Conservation (phyloP, 2,329 filamentous ascomycete species). For the Penicillium freii region DNA sequence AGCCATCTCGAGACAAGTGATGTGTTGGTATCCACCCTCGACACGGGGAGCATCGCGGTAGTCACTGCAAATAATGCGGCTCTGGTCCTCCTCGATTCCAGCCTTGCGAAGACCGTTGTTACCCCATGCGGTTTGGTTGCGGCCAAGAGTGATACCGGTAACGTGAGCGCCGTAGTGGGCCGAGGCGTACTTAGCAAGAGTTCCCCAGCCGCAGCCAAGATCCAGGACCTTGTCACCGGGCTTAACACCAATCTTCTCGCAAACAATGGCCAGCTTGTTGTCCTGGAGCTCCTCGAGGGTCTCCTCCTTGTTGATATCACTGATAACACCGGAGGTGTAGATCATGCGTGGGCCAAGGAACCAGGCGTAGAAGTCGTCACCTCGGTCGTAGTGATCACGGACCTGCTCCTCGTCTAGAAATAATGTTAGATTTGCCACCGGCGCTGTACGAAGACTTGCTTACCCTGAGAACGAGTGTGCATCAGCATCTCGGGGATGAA, state of each 20-base stretch:
- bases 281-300: constrained; percentile 92
- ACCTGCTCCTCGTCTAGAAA: constrained; percentile 88
- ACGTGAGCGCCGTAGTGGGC: constrained; percentile 84
- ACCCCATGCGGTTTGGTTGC: constrained; percentile 96
- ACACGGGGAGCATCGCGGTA: constrained; percentile 90
- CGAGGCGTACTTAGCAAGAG: constrained; percentile 87
- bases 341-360: constrained; percentile 98
- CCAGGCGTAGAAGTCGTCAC: constrained; percentile 98
- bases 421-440: neutral
- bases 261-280: constrained; percentile 93
- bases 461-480: constrained; percentile 86
- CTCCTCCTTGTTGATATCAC: constrained; percentile 83
- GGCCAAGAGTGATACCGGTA: constrained; percentile 88
- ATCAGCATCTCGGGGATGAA: constrained; percentile 89
- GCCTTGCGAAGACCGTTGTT: constrained; percentile 82
- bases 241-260: constrained; percentile 88
- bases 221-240: constrained; percentile 81
- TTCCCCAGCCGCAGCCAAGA: constrained; percentile 98
- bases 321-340: constrained; percentile 94
- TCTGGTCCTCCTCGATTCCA: constrained; percentile 82
- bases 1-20: constrained; percentile 96
- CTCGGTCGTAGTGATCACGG: constrained; percentile 94
- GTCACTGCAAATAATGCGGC: constrained; percentile 90
- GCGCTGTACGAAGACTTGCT: constrained; percentile 19
- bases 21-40: constrained; percentile 81